Percentiles rank a stretch among this genome's conserved stretches.
These are phyloP conservation scores for Actinomortierella ambigua DNA, from an alignment of 371 early-diverging fungal species.

Conservation along the genomic window DNA sequence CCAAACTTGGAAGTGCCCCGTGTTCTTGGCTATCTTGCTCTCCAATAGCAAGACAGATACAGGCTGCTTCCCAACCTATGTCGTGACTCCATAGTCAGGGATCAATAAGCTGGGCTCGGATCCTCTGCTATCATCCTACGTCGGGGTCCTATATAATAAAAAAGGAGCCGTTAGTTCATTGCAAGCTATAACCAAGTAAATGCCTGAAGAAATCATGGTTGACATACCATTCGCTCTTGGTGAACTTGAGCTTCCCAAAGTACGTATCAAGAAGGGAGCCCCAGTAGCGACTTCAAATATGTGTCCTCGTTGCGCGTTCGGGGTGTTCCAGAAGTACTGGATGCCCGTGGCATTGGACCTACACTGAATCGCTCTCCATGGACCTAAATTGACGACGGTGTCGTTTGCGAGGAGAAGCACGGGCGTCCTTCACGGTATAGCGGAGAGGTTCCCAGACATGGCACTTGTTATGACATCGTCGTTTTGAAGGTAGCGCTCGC, in stretches of 20 bases:
- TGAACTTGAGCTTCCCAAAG: slow-evolving; percentile 24
- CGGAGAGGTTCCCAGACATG: too few species aligned
- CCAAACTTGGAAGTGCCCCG: slow-evolving; percentile 17
- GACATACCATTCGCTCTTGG: slow-evolving; percentile 30
- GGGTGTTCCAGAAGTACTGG: too few species aligned
- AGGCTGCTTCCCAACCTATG: too few species aligned
- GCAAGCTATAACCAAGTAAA: neutral
- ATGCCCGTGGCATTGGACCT: too few species aligned
- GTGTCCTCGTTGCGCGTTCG: slow-evolving; percentile 30
- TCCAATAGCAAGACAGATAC: too few species aligned
- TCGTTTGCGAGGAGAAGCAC: too few species aligned
- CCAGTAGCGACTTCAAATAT: slow-evolving; percentile 6
- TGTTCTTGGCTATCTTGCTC: slow-evolving; percentile 20
- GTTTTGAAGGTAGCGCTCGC: too few species aligned
- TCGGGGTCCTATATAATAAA: slow-evolving; percentile 20
- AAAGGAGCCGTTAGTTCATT: slow-evolving; percentile 3
- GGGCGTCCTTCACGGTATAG: too few species aligned
- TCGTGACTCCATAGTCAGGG: slow-evolving; percentile 21
- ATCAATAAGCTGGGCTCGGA: slow-evolving; percentile 12
- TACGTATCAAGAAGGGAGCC: slow-evolving; percentile 17
- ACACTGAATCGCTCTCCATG: too few species aligned
- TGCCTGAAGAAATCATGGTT: neutral
- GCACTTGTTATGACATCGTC: too few species aligned
- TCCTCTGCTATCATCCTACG: slow-evolving; percentile 13
- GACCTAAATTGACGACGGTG: too few species aligned